A percentile compares a stretch with the other conserved stretches of the same genome.
These are phyloP conservation scores for Anthracocystis panici-leucophaei DNA, from an alignment of 1,284 basidiomycete genomes.

Conservation along the genomic window DNA sequence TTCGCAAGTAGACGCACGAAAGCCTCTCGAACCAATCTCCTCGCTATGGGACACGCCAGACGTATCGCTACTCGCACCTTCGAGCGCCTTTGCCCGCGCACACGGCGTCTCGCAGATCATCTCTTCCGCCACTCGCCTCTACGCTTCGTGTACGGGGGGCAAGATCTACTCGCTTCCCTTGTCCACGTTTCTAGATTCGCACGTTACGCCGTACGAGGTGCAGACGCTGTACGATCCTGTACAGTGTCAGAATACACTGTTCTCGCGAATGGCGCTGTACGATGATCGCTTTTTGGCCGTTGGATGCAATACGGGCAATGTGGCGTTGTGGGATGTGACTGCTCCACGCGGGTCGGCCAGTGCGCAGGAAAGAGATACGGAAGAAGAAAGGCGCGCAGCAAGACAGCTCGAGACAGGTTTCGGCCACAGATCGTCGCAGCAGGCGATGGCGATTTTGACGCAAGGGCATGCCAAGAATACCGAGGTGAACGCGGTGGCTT, in stretches of 20 bases:
- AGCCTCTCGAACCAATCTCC: neutral
- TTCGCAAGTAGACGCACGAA: slow-evolving; percentile 18
- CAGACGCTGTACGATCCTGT: slow-evolving; percentile 50
- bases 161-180: slow-evolving; percentile 51
- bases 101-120: slow-evolving; percentile 65
- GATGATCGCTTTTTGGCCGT: slow-evolving; percentile 64
- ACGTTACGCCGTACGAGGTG: slow-evolving; percentile 11
- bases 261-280: slow-evolving; percentile 62
- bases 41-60: slow-evolving; percentile 40
- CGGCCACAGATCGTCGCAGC: slow-evolving; percentile 24
- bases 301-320: slow-evolving; percentile 63
- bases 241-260: slow-evolving; percentile 65
- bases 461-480: slow-evolving; percentile 44
- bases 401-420: slow-evolving; percentile 21
- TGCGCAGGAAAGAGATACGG: slow-evolving; percentile 12
- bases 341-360: neutral
- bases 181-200: slow-evolving; percentile 29
- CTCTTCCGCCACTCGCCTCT: slow-evolving; percentile 41
- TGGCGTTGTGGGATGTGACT: slow-evolving; percentile 63
- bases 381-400: slow-evolving; percentile 32
- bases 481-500: slow-evolving; percentile 64
- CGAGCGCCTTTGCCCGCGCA: slow-evolving; percentile 36
- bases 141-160: slow-evolving; percentile 65
- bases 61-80: slow-evolving; percentile 30
- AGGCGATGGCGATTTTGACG: slow-evolving; percentile 25